phyloP scores from a whole-genome alignment of 2,329 filamentous ascomycete genomes.

The Colletotrichum zoysiae region DNA sequence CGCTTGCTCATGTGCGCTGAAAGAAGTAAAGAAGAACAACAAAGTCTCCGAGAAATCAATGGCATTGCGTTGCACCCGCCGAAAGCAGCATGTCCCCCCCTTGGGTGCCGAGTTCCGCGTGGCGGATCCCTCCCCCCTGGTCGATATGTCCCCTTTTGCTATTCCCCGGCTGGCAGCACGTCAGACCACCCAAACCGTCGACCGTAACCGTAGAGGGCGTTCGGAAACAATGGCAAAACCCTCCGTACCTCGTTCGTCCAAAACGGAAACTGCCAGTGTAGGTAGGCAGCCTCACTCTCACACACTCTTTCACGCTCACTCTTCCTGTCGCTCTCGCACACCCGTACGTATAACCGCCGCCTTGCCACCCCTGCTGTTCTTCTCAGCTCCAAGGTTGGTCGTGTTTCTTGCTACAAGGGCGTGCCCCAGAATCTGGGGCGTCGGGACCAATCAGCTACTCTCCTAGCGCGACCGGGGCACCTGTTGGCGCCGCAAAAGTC shows the following conservation, averaged over 20 bases:
- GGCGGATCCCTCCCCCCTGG: background rate
- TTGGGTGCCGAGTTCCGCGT: slow-evolving; percentile 1
- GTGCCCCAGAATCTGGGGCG: background rate
- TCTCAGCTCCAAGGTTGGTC: background rate
- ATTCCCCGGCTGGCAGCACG: background rate
- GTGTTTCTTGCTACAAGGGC: slow-evolving; percentile 13
- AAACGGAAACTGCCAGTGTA: background rate
- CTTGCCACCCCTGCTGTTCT: background rate
- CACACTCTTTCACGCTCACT: background rate
- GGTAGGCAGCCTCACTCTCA: background rate
- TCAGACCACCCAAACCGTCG: background rate
- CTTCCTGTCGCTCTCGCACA: no score
- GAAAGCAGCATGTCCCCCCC: background rate
- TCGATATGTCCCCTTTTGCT: background rate
- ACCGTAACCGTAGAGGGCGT: background rate
- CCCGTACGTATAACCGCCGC: no score
- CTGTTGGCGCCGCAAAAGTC: slow-evolving; percentile 15
- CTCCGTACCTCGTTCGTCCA: slow-evolving; percentile 17
- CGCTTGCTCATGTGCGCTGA: background rate
- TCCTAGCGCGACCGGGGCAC: background rate
- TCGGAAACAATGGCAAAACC: slow-evolving; percentile 21
- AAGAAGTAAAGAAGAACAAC: no score
- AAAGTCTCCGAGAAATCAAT: background rate
- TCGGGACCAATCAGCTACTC: no score
- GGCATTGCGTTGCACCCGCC: background rate